phyloP scores from a whole-genome alignment of 192 early-diverging fungal genomes.

The Obelidium mucronatum region DNA sequence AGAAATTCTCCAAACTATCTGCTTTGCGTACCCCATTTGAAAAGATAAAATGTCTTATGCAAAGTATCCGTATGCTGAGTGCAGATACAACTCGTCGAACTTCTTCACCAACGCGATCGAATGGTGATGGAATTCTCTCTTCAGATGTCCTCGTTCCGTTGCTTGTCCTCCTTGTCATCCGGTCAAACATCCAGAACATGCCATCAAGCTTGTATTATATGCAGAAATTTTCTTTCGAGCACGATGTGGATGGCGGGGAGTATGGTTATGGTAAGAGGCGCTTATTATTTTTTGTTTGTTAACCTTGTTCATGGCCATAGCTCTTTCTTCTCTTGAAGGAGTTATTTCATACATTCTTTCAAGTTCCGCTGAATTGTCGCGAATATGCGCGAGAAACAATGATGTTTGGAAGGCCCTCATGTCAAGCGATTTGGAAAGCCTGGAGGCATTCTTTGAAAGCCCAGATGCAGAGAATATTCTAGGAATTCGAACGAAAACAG shows the following conservation, averaged over 20 bases:
- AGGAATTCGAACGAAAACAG: slow-evolving; percentile 23
- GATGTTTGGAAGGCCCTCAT: slow-evolving; percentile 12
- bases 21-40: slow-evolving; percentile 47
- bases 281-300: too few species aligned
- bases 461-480: neutral
- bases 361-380: neutral
- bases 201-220: slow-evolving; percentile 45
- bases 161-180: slow-evolving; percentile 41
- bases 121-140: slow-evolving; percentile 16
- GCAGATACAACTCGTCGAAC: neutral
- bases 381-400: slow-evolving; percentile 18
- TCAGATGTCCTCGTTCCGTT: slow-evolving; percentile 47
- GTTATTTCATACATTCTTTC: slow-evolving; percentile 32
- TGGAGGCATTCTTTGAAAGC: neutral
- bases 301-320: slow-evolving; percentile 8
- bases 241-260: slow-evolving; percentile 43
- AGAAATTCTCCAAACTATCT: slow-evolving; percentile 40
- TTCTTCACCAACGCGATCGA: neutral
- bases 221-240: slow-evolving; percentile 46
- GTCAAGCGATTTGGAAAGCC: neutral
- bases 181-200: slow-evolving; percentile 46
- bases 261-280: slow-evolving; percentile 37
- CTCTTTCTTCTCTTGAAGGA: slow-evolving; percentile 43
- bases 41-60: slow-evolving; percentile 47
- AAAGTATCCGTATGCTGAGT: slow-evolving; percentile 36